phyloP scores from a whole-genome alignment of 257 asterid species.

The Solanum chmielewskii region DNA sequence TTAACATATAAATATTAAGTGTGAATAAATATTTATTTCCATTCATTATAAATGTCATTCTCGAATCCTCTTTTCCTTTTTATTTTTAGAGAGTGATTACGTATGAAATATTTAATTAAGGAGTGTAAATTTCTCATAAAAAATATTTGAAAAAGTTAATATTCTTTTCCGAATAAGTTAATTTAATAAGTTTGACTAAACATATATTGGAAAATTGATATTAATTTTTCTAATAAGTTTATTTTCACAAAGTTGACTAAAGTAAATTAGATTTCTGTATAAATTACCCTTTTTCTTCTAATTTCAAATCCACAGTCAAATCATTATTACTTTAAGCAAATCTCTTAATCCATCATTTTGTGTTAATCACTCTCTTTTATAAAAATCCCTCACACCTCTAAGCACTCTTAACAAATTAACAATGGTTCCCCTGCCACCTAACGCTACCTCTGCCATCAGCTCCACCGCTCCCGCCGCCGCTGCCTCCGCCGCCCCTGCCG shows the following conservation, averaged over 20 bases:
- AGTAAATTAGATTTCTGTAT: not conserved
- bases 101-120: not conserved
- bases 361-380: not conserved
- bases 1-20: not conserved
- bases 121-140: not conserved
- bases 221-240: no score
- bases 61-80: not conserved
- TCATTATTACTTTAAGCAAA: not conserved
- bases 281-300: not conserved
- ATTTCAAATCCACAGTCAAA: not conserved
- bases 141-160: not conserved
- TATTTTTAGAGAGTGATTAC: not conserved
- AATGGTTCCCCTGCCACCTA: slow-evolving; percentile 15
- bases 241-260: not conserved
- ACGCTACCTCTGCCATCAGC: slow-evolving; percentile 3
- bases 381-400: not conserved
- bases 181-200: not conserved
- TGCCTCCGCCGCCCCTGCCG: not conserved
- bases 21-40: not conserved
- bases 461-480: not conserved
- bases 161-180: not conserved
- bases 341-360: not conserved
- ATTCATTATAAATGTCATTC: not conserved
- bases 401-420: not conserved
- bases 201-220: not conserved